Percentiles rank a stretch among this genome's conserved stretches.
phyloP scores from a whole-genome alignment of 176 grass and related monocot genomes.

The Carex kokanica region DNA sequence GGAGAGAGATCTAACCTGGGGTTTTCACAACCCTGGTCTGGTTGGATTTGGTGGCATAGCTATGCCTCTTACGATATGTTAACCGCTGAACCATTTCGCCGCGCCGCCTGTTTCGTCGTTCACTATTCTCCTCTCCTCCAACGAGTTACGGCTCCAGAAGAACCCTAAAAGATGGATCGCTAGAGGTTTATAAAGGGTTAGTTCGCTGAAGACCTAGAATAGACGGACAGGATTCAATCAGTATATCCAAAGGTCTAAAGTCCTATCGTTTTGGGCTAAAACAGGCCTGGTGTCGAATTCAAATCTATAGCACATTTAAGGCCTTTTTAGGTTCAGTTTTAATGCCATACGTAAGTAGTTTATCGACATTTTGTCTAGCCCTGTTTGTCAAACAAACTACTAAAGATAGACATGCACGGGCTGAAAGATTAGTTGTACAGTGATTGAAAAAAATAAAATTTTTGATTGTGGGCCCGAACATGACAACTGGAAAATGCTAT shows the following conservation, averaged over 20 bases:
- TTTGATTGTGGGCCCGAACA: too few species aligned
- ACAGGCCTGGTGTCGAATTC: not conserved
- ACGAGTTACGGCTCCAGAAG: not conserved
- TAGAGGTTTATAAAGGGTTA: constrained; percentile 32
- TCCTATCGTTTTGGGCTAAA: not conserved
- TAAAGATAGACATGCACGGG: too few species aligned
- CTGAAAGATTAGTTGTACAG: too few species aligned
- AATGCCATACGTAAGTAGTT: too few species aligned
- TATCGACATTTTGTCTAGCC: too few species aligned
- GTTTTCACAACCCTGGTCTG: constrained; percentile 96
- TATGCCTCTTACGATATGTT: constrained; percentile 87
- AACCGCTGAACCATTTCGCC: constrained; percentile 75
- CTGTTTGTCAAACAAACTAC: too few species aligned
- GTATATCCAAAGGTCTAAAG: not conserved
- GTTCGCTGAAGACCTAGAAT: constrained; percentile 38
- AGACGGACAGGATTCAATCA: constrained; percentile 39
- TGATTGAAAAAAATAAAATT: too few species aligned
- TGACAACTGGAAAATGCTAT: too few species aligned
- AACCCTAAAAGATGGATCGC: constrained; percentile 19
- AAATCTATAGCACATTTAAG: not conserved
- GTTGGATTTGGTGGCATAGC: constrained; percentile 98
- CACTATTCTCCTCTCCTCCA: not conserved
- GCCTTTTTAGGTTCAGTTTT: not conserved
- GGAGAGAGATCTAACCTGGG: constrained; percentile 43
- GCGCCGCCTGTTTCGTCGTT: not conserved